These are phyloP conservation scores for Ceraceosorus guamensis DNA, from an alignment of 1,284 basidiomycete genomes.

Conservation along the genomic window DNA sequence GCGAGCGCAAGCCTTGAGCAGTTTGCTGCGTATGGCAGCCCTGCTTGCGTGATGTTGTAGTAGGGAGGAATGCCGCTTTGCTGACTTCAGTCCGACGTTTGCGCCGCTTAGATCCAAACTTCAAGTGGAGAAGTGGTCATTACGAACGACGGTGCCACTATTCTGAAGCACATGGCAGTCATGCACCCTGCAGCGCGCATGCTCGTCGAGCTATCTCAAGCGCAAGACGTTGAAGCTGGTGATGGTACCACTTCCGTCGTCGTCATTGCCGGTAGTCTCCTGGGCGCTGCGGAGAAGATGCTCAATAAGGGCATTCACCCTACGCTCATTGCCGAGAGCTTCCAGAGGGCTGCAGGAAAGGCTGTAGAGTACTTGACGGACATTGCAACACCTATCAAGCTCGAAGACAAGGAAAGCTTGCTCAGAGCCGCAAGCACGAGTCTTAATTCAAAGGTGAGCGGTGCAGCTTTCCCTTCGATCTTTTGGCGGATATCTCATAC, in stretches of 20 bases:
- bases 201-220: conserved; percentile 88
- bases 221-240: conserved; percentile 97
- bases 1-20: no score
- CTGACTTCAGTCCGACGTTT: not conserved
- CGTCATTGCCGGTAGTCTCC: conserved; percentile 83
- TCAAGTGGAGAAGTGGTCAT: conserved; percentile 93
- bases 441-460: conserved; percentile 80
- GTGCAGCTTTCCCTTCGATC: not conserved
- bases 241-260: conserved; percentile 99
- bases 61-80: no score
- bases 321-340: conserved; percentile 92
- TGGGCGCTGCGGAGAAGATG: conserved; percentile 95
- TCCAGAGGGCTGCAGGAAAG: conserved; percentile 83
- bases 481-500: not conserved
- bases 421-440: conserved; percentile 90
- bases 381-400: conserved; percentile 84
- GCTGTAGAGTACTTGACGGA: conserved; percentile 90
- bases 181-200: conserved; percentile 97
- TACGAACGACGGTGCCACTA: conserved; percentile 98
- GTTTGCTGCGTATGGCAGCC: no score
- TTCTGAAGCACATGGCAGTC: conserved; percentile 93
- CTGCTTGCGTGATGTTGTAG: no score
- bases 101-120: conserved; percentile 68
- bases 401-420: conserved; percentile 78
- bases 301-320: conserved; percentile 91